Conservation (phyloP, 257 asterid genomes). For the Salvia hispanica region DNA sequence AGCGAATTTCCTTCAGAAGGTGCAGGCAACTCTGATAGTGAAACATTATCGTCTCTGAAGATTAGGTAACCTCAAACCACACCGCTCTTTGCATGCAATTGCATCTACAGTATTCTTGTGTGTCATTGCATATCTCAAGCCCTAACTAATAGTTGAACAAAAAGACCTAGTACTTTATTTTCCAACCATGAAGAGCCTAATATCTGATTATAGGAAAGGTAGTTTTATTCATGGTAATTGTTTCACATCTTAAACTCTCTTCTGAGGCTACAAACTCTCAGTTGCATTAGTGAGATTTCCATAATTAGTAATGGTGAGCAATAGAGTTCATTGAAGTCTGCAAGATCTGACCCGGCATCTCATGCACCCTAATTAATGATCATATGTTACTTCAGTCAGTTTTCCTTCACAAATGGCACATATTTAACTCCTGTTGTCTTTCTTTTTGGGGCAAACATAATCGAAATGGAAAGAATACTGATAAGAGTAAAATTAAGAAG, state of each 20-base stretch:
- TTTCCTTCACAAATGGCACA: conserved; percentile 21
- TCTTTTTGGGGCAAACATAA: conserved; percentile 50
- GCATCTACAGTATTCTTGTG: no score
- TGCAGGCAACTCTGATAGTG: conserved; percentile 64
- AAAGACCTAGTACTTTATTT: background rate
- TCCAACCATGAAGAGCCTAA: background rate
- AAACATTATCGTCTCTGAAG: conserved; percentile 56
- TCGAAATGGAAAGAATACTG: conserved; percentile 38
- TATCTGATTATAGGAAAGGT: background rate
- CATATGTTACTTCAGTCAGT: conserved; percentile 1
- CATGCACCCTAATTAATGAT: background rate
- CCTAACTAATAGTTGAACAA: background rate
- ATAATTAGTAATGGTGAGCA: background rate
- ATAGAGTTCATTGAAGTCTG: background rate
- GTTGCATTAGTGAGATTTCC: conserved; percentile 20
- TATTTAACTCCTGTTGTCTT: conserved; percentile 25
- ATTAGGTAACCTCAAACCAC: conserved; percentile 51
- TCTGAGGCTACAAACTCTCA: conserved; percentile 16
- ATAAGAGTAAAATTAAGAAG: conserved; percentile 41
- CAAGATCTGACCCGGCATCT: background rate
- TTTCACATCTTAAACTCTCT: conserved; percentile 12
- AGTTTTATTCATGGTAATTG: background rate
- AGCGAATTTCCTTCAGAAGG: conserved; percentile 46
- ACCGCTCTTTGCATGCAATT: conserved; percentile 19
- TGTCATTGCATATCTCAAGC: conserved; percentile 6